Conservation (phyloP, 129 eudicot species). For the Artemisia annua region DNA sequence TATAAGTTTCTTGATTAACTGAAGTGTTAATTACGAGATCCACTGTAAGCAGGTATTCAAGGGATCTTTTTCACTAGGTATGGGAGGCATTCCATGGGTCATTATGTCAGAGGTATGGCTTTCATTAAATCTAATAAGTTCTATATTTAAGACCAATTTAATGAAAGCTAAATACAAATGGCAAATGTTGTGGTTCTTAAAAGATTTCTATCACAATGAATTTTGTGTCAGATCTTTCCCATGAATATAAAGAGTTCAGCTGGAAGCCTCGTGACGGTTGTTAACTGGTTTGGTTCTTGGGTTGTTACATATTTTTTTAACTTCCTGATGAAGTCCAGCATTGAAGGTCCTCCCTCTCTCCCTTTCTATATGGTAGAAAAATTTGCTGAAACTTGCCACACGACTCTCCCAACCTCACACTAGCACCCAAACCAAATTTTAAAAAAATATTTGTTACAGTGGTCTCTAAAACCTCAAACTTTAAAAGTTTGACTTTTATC, state of each 20-base stretch:
- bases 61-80: slow-evolving; percentile 75
- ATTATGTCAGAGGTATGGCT: slow-evolving; percentile 83
- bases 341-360: slow-evolving; percentile 50
- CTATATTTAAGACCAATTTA: slow-evolving; percentile 3
- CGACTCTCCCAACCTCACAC: not conserved
- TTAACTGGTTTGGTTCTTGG: slow-evolving; percentile 89
- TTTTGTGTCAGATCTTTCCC: slow-evolving; percentile 65
- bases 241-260: slow-evolving; percentile 81
- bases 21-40: slow-evolving; percentile 4
- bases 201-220: not conserved
- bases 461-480: too few relatives aligned
- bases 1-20: not conserved
- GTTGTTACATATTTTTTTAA: slow-evolving; percentile 65
- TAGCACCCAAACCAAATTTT: not conserved
- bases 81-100: slow-evolving; percentile 96
- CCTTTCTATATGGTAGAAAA: slow-evolving; percentile 5
- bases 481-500: too few relatives aligned
- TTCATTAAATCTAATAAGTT: slow-evolving; percentile 4
- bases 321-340: slow-evolving; percentile 70
- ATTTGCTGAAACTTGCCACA: not conserved
- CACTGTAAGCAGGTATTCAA: slow-evolving; percentile 52
- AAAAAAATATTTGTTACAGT: not conserved
- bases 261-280: slow-evolving; percentile 83
- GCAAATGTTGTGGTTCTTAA: not conserved
- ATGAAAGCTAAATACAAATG: not conserved